phyloP scores from a whole-genome alignment of 108 stramenopile genomes.

The Aurantiochytrium sp. region DNA sequence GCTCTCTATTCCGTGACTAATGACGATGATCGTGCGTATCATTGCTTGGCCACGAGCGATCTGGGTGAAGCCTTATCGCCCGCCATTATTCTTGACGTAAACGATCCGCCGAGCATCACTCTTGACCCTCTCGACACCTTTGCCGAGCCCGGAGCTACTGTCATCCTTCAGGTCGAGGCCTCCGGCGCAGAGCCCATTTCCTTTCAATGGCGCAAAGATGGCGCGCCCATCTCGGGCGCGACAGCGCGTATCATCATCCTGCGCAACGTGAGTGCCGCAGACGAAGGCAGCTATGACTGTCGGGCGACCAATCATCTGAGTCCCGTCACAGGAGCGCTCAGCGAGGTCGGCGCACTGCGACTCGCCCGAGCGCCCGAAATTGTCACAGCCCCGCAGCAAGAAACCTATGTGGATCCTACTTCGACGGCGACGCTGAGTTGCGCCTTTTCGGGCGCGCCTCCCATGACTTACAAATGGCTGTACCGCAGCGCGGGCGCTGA shows the following conservation, averaged over 20 bases:
- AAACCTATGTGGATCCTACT: not conserved
- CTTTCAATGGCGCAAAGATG: not conserved
- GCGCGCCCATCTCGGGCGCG: not conserved
- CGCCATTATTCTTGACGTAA: not conserved
- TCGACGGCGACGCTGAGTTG: not conserved
- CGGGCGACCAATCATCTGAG: not conserved
- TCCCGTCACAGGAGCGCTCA: not conserved
- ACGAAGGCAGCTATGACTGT: not conserved
- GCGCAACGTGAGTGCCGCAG: not conserved
- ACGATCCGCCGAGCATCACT: not conserved
- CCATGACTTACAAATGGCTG: not conserved
- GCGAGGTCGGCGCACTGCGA: not conserved
- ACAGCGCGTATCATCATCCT: not conserved
- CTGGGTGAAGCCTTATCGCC: not conserved
- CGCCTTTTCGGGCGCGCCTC: not conserved
- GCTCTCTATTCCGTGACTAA: not conserved
- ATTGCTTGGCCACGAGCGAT: not conserved
- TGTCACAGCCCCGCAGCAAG: not conserved
- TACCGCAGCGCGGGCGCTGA: not conserved
- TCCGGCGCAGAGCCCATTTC: not conserved
- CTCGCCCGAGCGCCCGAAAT: not conserved
- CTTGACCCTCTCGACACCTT: not conserved
- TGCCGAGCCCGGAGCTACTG: not conserved
- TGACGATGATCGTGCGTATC: not conserved
- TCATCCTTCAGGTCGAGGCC: not conserved